A percentile compares a stretch with the other conserved stretches of the same genome.
phyloP scores from a whole-genome alignment of 805 yeast species.

The Sugiyamaella floridensis region DNA sequence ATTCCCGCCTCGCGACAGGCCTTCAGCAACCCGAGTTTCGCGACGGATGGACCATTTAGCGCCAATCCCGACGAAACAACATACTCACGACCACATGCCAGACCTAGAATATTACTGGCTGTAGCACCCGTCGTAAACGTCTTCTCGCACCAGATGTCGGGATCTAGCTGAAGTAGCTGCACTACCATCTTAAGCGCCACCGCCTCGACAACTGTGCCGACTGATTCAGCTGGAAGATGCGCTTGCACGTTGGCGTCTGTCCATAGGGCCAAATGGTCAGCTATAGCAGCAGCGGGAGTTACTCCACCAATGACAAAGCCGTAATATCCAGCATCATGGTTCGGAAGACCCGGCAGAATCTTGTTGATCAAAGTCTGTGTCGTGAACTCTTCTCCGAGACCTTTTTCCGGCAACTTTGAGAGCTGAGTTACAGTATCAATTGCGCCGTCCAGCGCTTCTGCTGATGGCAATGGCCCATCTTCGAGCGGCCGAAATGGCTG shows the following conservation, averaged over 20 bases:
- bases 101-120: constrained; percentile 19
- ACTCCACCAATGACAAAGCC: constrained; percentile 23
- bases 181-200: constrained; percentile 12
- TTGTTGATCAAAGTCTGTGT: constrained; percentile 2
- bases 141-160: constrained; percentile 11
- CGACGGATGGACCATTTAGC: constrained; percentile 1
- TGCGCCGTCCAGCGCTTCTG: background rate
- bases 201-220: constrained; percentile 13
- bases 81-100: constrained; percentile 19
- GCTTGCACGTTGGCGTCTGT: constrained; percentile 15
- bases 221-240: constrained; percentile 12
- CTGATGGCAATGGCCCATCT: background rate
- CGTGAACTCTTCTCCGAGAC: constrained; percentile 1
- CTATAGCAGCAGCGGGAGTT: constrained; percentile 23
- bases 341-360: constrained; percentile 15
- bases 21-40: constrained; percentile 15
- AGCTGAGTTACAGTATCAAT: background rate
- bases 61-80: constrained; percentile 1
- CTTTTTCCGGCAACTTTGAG: background rate
- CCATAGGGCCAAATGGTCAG: constrained; percentile 17
- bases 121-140: constrained; percentile 23
- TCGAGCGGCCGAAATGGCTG: background rate
- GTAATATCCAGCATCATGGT: constrained; percentile 17
- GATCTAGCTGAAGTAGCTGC: constrained; percentile 14
- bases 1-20: constrained; percentile 14